A percentile compares a stretch with the other conserved stretches of the same genome.
Conservation (phyloP, 768 basidiomycete species). For the Boletus sp. region DNA sequence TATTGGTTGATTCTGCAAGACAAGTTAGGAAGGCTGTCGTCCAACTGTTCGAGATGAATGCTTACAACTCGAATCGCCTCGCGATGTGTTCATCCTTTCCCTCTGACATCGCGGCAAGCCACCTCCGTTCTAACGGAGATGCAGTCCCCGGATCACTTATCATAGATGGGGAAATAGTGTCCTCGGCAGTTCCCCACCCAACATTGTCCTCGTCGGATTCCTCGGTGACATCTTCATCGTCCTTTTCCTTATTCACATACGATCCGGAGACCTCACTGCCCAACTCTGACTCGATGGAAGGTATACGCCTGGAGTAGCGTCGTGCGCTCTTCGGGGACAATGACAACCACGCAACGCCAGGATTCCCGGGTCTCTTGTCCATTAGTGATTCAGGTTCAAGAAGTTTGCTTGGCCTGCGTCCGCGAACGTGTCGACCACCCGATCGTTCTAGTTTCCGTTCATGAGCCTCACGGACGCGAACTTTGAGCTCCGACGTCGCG, state of each 20-base stretch:
- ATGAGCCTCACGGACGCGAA: slow-evolving; percentile 51
- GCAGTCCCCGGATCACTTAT: slow-evolving; percentile 83
- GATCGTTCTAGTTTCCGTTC: slow-evolving; percentile 35
- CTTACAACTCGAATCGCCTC: slow-evolving; percentile 76
- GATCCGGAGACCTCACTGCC: slow-evolving; percentile 38
- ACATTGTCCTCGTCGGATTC: slow-evolving; percentile 46
- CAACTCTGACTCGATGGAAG: slow-evolving; percentile 45
- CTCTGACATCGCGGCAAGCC: slow-evolving; percentile 89
- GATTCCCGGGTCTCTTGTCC: slow-evolving; percentile 11
- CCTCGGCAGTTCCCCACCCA: slow-evolving; percentile 49
- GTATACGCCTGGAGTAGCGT: slow-evolving; percentile 41
- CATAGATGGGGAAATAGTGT: slow-evolving; percentile 55
- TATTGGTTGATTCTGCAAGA: slow-evolving; percentile 77
- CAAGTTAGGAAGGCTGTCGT: background rate
- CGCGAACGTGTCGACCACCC: slow-evolving; percentile 15
- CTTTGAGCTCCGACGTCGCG: slow-evolving; percentile 73
- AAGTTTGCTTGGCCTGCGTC: slow-evolving; percentile 17
- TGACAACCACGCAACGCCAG: slow-evolving; percentile 45
- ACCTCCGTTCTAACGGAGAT: slow-evolving; percentile 71
- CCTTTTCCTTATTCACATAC: slow-evolving; percentile 31
- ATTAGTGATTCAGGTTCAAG: slow-evolving; percentile 20
- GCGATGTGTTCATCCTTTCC: slow-evolving; percentile 69
- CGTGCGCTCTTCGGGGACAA: slow-evolving; percentile 54
- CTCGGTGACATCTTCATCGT: slow-evolving; percentile 32
- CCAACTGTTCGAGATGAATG: slow-evolving; percentile 2